Base-by-base conservation (phyloP, 78 protist species). In the Cavenderia fasciculata region DNA sequence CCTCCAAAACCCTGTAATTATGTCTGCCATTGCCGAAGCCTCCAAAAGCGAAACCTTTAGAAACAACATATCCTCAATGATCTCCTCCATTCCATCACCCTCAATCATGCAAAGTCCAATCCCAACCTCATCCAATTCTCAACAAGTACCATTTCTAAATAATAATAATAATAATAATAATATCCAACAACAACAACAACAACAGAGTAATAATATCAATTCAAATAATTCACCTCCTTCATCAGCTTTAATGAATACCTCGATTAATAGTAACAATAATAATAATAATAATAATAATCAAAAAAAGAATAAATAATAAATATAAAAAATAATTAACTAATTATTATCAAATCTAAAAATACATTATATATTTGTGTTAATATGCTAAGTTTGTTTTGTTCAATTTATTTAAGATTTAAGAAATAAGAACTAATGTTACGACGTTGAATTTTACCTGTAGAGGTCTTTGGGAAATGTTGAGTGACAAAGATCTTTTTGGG, bases 371-470 rank as follows among this genome's bases (percentile, higher is more conserved):
- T 43, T 29, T 70, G 75, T 54, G 49, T 73, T 11, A 73, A 34
- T 36, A 2, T 0, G 34, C n/a, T 14, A n/a, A 73, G 25, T 54
- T 73, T 59, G n/a, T n/a, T n/a, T n/a, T n/a, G n/a, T 62, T n/a
- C n/a, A n/a, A n/a, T n/a, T n/a, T n/a, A n/a, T n/a, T 84, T 33
- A 7, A 34, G 34, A 34, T 79, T 76, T 12, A 88, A 63, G 86
- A 95, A 93, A 21, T 34, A 71, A 31, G 54, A 78, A 5, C 94
- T 62, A 0, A 95, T 76, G 16, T 54, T 33, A n/a, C 95, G n/a
- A 65, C 97, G 85, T 77, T 95, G 97, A 18, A 95, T 94, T 70
- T 95, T 95, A 31, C 97, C 97, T 11, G 95, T 90, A 1, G 97
- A 92, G 18, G 97, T 95, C 71, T 93, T 71, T 54, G 97, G 97